These are phyloP conservation scores for Mallotus repandus DNA, from an alignment of 441 rosid species.

Conservation along the genomic window DNA sequence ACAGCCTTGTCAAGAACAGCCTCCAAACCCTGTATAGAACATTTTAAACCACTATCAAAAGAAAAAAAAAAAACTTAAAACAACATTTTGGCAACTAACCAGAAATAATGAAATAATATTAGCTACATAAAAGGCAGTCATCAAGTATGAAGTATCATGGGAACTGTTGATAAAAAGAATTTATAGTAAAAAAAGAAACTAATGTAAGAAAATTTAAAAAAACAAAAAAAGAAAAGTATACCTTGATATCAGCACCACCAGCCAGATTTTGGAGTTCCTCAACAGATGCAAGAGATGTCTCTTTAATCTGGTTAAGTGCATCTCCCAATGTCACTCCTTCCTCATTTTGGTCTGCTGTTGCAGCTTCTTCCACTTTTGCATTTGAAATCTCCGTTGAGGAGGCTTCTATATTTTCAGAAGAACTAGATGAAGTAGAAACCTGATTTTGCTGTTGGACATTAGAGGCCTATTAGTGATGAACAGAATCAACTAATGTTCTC, in stretches of 20 bases:
- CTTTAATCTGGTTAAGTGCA: slow-evolving; percentile 77
- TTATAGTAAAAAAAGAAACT: background rate
- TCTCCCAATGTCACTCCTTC: slow-evolving; percentile 80
- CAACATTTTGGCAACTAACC: slow-evolving; percentile 1
- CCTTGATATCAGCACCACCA: slow-evolving; percentile 99
- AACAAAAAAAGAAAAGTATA: slow-evolving; percentile 19
- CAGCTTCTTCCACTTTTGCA: slow-evolving; percentile 50
- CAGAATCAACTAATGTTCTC: slow-evolving; percentile 20
- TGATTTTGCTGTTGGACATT: slow-evolving; percentile 44
- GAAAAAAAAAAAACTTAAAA: slow-evolving; percentile 5
- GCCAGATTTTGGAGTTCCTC: slow-evolving; percentile 98
- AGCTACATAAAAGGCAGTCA: background rate
- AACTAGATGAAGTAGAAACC: slow-evolving; percentile 56
- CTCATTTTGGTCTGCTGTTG: slow-evolving; percentile 53
- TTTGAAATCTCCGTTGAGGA: slow-evolving; percentile 48
- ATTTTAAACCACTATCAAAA: slow-evolving; percentile 18
- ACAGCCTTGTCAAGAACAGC: slow-evolving; percentile 98
- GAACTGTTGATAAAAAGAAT: background rate
- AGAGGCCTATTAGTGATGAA: slow-evolving; percentile 18
- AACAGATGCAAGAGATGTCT: slow-evolving; percentile 80
- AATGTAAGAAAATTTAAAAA: background rate
- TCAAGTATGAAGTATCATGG: background rate
- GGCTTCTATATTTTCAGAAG: slow-evolving; percentile 50
- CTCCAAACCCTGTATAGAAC: slow-evolving; percentile 79
- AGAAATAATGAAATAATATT: background rate